Evolutionary conservation across 2,329 filamentous ascomycete genomes (phyloP).

Genomic region (Apiospora pterosperma): DNA sequence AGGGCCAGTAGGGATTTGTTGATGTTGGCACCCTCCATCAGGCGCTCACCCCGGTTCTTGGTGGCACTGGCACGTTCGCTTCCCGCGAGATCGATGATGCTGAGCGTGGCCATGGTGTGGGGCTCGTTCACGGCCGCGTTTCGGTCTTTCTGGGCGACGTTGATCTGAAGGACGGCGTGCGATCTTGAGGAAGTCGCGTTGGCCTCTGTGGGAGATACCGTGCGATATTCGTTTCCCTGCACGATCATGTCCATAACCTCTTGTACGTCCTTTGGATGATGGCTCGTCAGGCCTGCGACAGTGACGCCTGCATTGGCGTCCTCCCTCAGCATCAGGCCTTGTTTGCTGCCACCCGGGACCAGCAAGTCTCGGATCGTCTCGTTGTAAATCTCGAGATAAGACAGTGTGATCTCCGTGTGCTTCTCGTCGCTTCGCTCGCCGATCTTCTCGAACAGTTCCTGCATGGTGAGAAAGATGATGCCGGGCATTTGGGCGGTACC

Average conservation of each 20-base stretch:
- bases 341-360: slow-evolving; percentile 78
- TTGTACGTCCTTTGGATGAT: slow-evolving; percentile 85
- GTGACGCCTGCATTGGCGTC: slow-evolving; percentile 92
- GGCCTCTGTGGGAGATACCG: slow-evolving; percentile 93
- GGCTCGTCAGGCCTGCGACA: slow-evolving; percentile 85
- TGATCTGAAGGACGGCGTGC: slow-evolving; percentile 96
- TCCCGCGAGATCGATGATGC: slow-evolving; percentile 95
- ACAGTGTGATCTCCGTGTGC: slow-evolving; percentile 83
- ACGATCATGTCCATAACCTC: slow-evolving; percentile 99
- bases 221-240: slow-evolving; percentile 87
- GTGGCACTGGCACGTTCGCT: slow-evolving; percentile 95
- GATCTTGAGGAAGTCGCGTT: slow-evolving; percentile 97
- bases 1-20: slow-evolving; percentile 96
- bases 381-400: slow-evolving; percentile 98
- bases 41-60: slow-evolving; percentile 88
- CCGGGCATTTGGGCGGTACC: slow-evolving; percentile 90
- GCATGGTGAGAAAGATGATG: slow-evolving; percentile 99
- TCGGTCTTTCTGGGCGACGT: slow-evolving; percentile 88
- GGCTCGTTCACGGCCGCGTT: slow-evolving; percentile 92
- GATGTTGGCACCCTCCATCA: slow-evolving; percentile 96
- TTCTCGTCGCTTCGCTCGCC: slow-evolving; percentile 83
- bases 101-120: slow-evolving; percentile 96
- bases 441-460: slow-evolving; percentile 96
- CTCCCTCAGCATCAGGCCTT: slow-evolving; percentile 86
- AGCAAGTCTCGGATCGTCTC: slow-evolving; percentile 96